phyloP scores from a whole-genome alignment of 495 filamentous ascomycete genomes.

The Sphaerosporella brunnea region DNA sequence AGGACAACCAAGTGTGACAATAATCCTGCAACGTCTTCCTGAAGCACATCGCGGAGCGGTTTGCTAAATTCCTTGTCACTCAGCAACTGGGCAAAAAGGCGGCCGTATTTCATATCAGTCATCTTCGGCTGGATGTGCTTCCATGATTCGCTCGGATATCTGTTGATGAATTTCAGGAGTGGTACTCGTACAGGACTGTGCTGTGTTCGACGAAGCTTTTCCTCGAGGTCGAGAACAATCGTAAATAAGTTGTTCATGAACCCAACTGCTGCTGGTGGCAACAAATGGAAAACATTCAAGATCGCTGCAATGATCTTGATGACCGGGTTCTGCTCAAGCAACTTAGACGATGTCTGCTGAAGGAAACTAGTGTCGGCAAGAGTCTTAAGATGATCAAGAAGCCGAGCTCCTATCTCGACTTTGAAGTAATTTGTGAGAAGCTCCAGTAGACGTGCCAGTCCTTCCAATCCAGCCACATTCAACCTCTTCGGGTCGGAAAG shows the following conservation, averaged over 20 bases:
- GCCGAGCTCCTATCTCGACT: conserved; percentile 80
- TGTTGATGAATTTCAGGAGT: conserved; percentile 84
- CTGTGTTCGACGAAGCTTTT: conserved; percentile 70
- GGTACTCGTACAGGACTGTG: conserved; percentile 83
- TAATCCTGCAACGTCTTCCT: conserved; percentile 53
- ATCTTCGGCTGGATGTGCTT: conserved; percentile 55
- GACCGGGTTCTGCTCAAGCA: conserved; percentile 74
- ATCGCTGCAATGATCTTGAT: conserved; percentile 90
- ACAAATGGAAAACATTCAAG: conserved; percentile 87
- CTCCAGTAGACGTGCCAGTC: conserved; percentile 70
- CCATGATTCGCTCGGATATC: conserved; percentile 79
- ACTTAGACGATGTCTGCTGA: conserved; percentile 80
- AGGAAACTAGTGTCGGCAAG: conserved; percentile 65
- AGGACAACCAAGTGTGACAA: conserved; percentile 44
- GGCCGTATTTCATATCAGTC: conserved; percentile 66
- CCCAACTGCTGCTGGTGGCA: conserved; percentile 69
- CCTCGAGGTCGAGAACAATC: conserved; percentile 73
- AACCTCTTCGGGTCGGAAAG: conserved; percentile 84
- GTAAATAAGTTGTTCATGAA: conserved; percentile 83
- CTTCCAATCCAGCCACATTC: conserved; percentile 76
- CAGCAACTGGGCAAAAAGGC: conserved; percentile 89
- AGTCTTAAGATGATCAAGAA: conserved; percentile 80
- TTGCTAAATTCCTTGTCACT: conserved; percentile 56
- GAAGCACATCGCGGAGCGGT: conserved; percentile 53
- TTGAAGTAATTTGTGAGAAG: conserved; percentile 97